phyloP scores from a whole-genome alignment of 306 rosid species.

The barrel medic (Medicago truncatula) region DNA sequence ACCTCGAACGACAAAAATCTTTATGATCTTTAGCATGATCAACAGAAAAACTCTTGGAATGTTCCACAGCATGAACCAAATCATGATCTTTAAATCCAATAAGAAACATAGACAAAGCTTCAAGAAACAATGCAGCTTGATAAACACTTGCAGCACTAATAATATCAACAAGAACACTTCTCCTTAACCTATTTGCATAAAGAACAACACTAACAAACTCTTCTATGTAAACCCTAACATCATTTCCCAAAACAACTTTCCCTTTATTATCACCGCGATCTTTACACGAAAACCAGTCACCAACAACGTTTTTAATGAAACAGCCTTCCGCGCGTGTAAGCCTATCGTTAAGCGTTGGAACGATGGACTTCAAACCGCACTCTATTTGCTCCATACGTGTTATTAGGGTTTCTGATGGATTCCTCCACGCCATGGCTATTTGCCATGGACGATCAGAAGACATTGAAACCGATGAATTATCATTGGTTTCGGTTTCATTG shows the following conservation, averaged over 20 bases:
- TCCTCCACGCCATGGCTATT: slow-evolving; percentile 59
- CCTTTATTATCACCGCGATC: slow-evolving; percentile 42
- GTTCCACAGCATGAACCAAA: slow-evolving; percentile 46
- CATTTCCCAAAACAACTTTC: slow-evolving; percentile 43
- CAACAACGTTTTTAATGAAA: slow-evolving; percentile 50
- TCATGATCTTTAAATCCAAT: slow-evolving; percentile 61
- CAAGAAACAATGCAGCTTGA: slow-evolving; percentile 73
- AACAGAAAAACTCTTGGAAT: slow-evolving; percentile 28
- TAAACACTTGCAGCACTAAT: slow-evolving; percentile 50
- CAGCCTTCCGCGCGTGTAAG: slow-evolving; percentile 51
- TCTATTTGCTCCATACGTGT: slow-evolving; percentile 62
- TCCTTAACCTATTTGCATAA: slow-evolving; percentile 68
- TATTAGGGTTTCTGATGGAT: slow-evolving; percentile 43
- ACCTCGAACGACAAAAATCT: slow-evolving; percentile 5
- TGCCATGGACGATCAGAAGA: slow-evolving; percentile 56
- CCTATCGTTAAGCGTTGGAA: slow-evolving; percentile 53
- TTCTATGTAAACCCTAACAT: slow-evolving; percentile 55
- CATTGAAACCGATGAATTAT: background rate
- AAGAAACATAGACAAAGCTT: slow-evolving; percentile 67
- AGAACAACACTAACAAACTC: slow-evolving; percentile 63
- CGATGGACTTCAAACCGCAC: slow-evolving; percentile 64
- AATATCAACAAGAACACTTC: slow-evolving; percentile 67
- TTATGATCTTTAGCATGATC: background rate
- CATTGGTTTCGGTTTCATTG: slow-evolving; percentile 28
- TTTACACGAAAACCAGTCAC: slow-evolving; percentile 47